Evolutionary conservation across 2,329 filamentous ascomycete species (phyloP), one percentile per base, ranked within the genome.

Genomic region (Alternaria gaisen): DNA sequence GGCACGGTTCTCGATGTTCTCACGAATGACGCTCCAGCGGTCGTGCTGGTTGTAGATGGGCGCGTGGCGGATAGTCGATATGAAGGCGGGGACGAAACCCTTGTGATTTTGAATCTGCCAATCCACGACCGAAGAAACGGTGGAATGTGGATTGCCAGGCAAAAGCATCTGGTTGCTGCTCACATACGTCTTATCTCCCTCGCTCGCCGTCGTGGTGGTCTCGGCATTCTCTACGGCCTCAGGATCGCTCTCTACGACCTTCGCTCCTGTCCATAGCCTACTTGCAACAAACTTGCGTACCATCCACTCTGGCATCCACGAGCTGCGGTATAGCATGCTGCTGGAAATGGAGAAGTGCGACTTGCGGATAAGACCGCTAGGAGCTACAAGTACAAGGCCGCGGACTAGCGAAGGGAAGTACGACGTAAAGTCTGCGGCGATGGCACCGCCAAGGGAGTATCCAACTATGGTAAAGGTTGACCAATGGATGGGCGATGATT

Each of bases 381-480:
- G 93, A 0, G 93, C 92, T 42, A 97, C 85, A 6, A 97, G 85
- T 11, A 95, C 83, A 22, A 97, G 82, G 10, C 85, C 87, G 12
- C 85, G 84, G 14, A 97, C 84, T 57, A 94, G 81, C 48, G 86
- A 78, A 0, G 91, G 87, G 71, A 92, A 91, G 72, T 87, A 87
- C 1, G 86, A 84, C 1, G 91, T 86, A 72, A 95, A 94, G 20
- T 88, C 84, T 10, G 87, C 88, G 1, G 86, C 85, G 41, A 96
- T 85, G 14, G 90, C 91, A 36, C 92, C 93, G 46, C 93, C 92
- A 0, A 97, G 83, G 0, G 90, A 93, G 77, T 95, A 96, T 2
- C 92, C 93, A 4, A 93, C 80, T 6, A 96, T 80, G 61, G 88
- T 87, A 76, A 95, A 94, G 53, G 83, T 83, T 43, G 60, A 51